Percentiles rank a stretch among this genome's conserved stretches.
phyloP scores from a whole-genome alignment of 768 basidiomycete species.

The Podaxis sp. region DNA sequence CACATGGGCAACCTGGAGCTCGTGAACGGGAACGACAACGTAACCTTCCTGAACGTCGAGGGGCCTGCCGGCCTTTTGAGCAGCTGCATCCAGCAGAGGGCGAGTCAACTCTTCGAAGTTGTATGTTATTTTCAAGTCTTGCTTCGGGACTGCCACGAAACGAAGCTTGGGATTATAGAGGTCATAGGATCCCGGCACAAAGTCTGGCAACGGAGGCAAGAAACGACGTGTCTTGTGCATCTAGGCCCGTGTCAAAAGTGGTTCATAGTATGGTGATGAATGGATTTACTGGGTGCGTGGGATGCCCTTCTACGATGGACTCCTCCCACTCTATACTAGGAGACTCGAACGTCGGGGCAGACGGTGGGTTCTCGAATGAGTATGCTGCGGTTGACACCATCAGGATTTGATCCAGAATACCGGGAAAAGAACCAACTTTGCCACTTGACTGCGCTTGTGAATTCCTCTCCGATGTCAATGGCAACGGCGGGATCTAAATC shows the following conservation, averaged over 20 bases:
- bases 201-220: slow-evolving; percentile 46
- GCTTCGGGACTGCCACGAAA: slow-evolving; percentile 44
- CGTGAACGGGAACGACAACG: slow-evolving; percentile 52
- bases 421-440: slow-evolving; percentile 36
- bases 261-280: not conserved
- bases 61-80: slow-evolving; percentile 34
- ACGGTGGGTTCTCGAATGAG: slow-evolving; percentile 50
- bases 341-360: slow-evolving; percentile 42
- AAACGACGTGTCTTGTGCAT: slow-evolving; percentile 60
- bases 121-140: slow-evolving; percentile 46
- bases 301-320: slow-evolving; percentile 61
- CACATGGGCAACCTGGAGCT: slow-evolving; percentile 52
- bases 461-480: slow-evolving; percentile 45
- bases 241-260: slow-evolving; percentile 25
- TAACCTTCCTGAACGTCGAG: slow-evolving; percentile 34
- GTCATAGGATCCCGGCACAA: slow-evolving; percentile 48
- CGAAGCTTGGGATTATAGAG: slow-evolving; percentile 49
- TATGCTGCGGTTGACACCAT: slow-evolving; percentile 29
- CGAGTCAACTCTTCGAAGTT: slow-evolving; percentile 44
- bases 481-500: slow-evolving; percentile 33
- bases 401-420: not conserved
- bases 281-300: slow-evolving; percentile 52
- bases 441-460: slow-evolving; percentile 52
- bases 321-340: slow-evolving; percentile 61
- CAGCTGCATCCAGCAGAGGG: slow-evolving; percentile 42